Evolutionary conservation across 352 stramenopile genomes (phyloP), one percentile per base, ranked within the genome.

Genomic region (Globisporangium rhizosaccharum): DNA sequence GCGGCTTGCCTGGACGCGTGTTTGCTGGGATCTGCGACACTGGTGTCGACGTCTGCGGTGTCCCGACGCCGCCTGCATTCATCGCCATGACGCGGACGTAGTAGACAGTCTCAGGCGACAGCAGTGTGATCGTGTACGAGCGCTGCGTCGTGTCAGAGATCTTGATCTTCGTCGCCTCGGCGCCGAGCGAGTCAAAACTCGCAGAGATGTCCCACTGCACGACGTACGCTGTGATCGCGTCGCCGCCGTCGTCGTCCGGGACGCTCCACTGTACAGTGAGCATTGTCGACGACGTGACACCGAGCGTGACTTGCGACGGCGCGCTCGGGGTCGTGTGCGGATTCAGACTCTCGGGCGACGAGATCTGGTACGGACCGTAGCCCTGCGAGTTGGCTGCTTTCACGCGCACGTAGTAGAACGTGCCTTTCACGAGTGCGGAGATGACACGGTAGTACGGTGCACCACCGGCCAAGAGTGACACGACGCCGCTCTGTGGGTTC

Each of bases 171-270:
- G 82, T 94, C 2, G 73, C 72, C 15, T 81, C 68, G 20, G 81
- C 68, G 1, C 73, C 82, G 9, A 92, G 67, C 23, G 85, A 96
- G 53, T 94, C 84, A 61, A 98, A 98, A 36, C 68, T 84, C 26
- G 79, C 62, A 9, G 80, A 81, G 28, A 91, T 88, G 63, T 98
- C 92, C 92, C 94, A 98, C 63, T 98, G 88, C 12, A 98, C 77
- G 5, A 92, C 57, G 57, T 97, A 98, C 11, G 80, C 79, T 0
- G 79, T 92, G 49, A 98, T 82, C 1, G 66, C 53, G 53, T 98
- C 90, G 51, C 95, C 94, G 20, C 94, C 93, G 51, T 98, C 73
- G 65, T 96, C 90, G 46, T 69, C 60, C 23, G 94, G 94, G 5
- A 79, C 67, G 20, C 73, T 68, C 79, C 88, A 98, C 25, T 85